Conservation (phyloP, 345 rosid genomes). For the Atalantia buxifolia region DNA sequence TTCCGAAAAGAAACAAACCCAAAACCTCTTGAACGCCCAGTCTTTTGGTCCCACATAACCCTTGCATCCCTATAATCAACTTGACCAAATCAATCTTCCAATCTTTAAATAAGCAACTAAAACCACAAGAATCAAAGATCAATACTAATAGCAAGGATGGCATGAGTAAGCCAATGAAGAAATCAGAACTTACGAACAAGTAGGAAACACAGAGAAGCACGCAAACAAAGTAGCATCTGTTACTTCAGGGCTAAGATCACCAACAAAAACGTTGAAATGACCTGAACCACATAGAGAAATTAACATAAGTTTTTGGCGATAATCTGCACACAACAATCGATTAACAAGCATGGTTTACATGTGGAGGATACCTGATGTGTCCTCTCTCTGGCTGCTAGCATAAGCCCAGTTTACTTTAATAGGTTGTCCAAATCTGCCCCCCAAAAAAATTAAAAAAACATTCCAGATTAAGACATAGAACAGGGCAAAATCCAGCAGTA, state of each 20-base stretch:
- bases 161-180: not conserved
- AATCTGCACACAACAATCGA: not conserved
- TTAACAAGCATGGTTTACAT: not conserved
- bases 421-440: conserved; percentile 91
- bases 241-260: conserved; percentile 98
- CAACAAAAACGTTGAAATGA: conserved; percentile 92
- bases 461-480: conserved; percentile 5
- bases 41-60: conserved; percentile 99
- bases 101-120: not conserved
- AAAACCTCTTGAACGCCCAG: conserved; percentile 97
- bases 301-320: not conserved
- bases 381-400: conserved; percentile 97
- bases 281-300: conserved; percentile 41
- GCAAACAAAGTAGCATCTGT: conserved; percentile 89
- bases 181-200: conserved; percentile 76
- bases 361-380: conserved; percentile 57
- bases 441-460: not conserved
- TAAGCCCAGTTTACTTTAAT: conserved; percentile 99
- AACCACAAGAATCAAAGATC: not conserved
- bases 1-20: conserved; percentile 96
- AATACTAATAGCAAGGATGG: not conserved
- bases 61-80: conserved; percentile 66
- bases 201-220: conserved; percentile 84
- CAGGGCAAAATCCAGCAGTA: not conserved
- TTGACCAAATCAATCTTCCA: not conserved